A percentile compares a stretch with the other conserved stretches of the same genome.
These are phyloP conservation scores for Aspergillus sp. DNA, from an alignment of 2,329 filamentous ascomycete species.

Conservation along the genomic window DNA sequence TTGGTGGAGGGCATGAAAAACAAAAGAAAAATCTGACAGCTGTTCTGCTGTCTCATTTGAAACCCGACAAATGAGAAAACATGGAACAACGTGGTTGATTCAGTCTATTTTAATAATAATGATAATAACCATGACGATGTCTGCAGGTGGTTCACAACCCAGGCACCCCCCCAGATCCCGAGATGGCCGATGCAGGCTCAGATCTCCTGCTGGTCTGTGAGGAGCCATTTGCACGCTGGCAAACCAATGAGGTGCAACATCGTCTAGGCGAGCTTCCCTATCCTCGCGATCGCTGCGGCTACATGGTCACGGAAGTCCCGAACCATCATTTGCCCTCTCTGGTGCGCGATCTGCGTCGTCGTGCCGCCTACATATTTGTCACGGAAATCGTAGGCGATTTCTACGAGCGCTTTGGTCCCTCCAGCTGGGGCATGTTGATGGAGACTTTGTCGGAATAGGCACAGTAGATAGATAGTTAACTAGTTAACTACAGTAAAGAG, in stretches of 20 bases:
- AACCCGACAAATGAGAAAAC: neutral
- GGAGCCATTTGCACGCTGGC: conserved; percentile 16
- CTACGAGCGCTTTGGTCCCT: conserved; percentile 21
- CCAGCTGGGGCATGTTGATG: conserved; percentile 17
- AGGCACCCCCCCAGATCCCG: conserved; percentile 17
- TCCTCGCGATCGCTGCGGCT: conserved; percentile 15
- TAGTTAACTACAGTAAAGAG: no score
- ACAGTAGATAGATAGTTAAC: no score
- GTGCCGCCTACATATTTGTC: conserved; percentile 17
- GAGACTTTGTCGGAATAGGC: conserved; percentile 11
- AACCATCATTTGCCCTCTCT: conserved; percentile 14
- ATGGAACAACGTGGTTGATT: neutral
- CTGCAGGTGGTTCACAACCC: conserved; percentile 21
- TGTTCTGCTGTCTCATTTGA: neutral
- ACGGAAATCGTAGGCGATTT: conserved; percentile 20
- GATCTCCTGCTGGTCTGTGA: conserved; percentile 21
- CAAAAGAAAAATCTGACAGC: no score
- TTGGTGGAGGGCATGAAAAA: neutral
- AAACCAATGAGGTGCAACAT: conserved; percentile 18
- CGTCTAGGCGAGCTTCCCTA: conserved; percentile 11
- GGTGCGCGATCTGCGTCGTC: conserved; percentile 17
- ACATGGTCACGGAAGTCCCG: conserved; percentile 20
- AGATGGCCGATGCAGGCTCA: conserved; percentile 7
- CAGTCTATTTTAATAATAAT: neutral
- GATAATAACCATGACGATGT: no score